Evolutionary conservation across 768 basidiomycete species (phyloP).

Genomic region (Aureoboletus auriporus): DNA sequence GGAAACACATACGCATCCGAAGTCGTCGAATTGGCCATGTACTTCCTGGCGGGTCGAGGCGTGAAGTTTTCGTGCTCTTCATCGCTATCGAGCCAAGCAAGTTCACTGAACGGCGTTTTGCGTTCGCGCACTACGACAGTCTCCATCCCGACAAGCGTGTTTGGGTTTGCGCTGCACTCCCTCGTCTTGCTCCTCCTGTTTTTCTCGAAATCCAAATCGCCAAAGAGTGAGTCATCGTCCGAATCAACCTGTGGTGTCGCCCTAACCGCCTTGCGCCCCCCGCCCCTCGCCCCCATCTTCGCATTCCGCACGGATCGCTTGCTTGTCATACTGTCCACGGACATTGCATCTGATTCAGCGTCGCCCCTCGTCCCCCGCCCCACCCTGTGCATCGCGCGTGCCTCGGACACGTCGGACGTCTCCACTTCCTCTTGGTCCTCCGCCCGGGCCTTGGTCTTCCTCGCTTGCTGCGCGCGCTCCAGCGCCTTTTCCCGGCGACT

Average conservation of each 20-base stretch:
- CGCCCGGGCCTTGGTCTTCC: constrained; percentile 1
- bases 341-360: constrained; percentile 27
- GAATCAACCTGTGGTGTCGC: background rate
- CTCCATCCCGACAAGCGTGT: background rate
- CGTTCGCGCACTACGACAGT: background rate
- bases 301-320: constrained; percentile 5
- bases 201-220: background rate
- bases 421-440: background rate
- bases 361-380: constrained; percentile 4
- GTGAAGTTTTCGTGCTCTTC: constrained; percentile 17
- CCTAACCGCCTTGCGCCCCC: background rate
- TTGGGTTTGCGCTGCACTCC: background rate
- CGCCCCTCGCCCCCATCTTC: background rate
- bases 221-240: constrained; percentile 4
- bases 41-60: constrained; percentile 19
- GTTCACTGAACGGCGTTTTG: background rate
- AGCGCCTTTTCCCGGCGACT: constrained; percentile 18
- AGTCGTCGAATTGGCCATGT: background rate
- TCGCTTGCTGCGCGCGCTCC: constrained; percentile 18
- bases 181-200: background rate
- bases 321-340: constrained; percentile 21
- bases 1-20: constrained; percentile 5
- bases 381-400: constrained; percentile 1
- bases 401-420: constrained; percentile 4
- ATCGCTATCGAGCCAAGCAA: constrained; percentile 2